phyloP scores from a whole-genome alignment of 306 rosid species.

The Citrullus amarus region DNA sequence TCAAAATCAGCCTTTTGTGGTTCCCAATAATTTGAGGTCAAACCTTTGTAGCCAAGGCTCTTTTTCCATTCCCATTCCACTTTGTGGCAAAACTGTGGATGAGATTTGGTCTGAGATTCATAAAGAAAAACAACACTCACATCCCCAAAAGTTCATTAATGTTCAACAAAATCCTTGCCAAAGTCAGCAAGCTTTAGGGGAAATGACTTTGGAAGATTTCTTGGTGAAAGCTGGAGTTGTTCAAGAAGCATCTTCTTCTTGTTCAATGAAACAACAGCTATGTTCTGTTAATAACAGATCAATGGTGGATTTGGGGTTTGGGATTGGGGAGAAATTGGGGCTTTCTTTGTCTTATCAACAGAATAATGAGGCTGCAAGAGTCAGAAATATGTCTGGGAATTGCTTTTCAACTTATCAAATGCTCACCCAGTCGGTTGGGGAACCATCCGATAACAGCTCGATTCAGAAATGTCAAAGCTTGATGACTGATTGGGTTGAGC shows the following conservation, averaged over 20 bases:
- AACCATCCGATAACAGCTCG: background rate
- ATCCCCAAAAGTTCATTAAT: background rate
- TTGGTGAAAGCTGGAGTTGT: conserved; percentile 65
- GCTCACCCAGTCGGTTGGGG: conserved; percentile 19
- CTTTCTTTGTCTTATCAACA: conserved; percentile 15
- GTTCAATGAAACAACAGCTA: conserved; percentile 5
- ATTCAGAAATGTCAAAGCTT: conserved; percentile 16
- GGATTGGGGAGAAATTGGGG: conserved; percentile 16
- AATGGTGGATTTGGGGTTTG: conserved; percentile 15
- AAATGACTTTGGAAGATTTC: conserved; percentile 65
- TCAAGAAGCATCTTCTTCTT: conserved; percentile 18
- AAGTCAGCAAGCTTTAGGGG: conserved; percentile 36
- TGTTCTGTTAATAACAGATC: conserved; percentile 3
- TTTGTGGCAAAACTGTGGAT: conserved; percentile 53
- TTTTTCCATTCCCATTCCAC: conserved; percentile 36
- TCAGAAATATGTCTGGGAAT: conserved; percentile 5
- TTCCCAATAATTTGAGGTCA: background rate
- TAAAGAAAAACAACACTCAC: conserved; percentile 13
- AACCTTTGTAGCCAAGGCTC: conserved; percentile 15
- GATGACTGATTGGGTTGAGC: conserved; percentile 23
- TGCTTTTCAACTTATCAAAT: conserved; percentile 18
- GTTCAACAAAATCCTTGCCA: conserved; percentile 6
- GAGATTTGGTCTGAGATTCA: conserved; percentile 65
- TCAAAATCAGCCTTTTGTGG: conserved; percentile 1
- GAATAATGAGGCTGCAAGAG: background rate